Conservation (phyloP, 78 protist species). For the Isochrysis galbana region DNA sequence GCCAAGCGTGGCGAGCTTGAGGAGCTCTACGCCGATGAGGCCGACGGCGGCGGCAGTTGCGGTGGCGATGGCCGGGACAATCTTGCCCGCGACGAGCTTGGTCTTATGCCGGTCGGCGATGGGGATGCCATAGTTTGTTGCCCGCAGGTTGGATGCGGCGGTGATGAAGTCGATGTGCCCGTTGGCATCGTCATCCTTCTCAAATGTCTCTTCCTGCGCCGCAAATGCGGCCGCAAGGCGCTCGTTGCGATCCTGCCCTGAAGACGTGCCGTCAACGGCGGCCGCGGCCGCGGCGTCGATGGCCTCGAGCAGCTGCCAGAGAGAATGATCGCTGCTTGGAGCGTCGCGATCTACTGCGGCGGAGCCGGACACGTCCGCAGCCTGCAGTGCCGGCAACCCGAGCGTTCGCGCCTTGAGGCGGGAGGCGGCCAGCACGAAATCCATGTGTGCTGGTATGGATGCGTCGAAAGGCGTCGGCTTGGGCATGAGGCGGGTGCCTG, state of each 20-base stretch:
- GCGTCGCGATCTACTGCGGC: neutral
- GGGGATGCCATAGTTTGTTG: constrained; percentile 68
- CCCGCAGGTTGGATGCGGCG: constrained; percentile 71
- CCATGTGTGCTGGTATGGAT: constrained; percentile 5
- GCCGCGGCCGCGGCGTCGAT: neutral
- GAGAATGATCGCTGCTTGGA: neutral
- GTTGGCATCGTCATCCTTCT: constrained; percentile 54
- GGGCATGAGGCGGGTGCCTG: constrained; percentile 88
- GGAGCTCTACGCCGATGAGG: neutral
- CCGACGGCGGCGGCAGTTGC: neutral
- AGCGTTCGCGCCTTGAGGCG: neutral
- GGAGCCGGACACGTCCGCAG: no score
- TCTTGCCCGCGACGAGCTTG: constrained; percentile 52
- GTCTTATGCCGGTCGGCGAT: constrained; percentile 28
- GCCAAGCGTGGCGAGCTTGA: neutral
- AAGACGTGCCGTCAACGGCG: neutral
- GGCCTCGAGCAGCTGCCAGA: neutral
- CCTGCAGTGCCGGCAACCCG: neutral
- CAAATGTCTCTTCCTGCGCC: constrained; percentile 3
- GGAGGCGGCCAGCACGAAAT: constrained; percentile 28
- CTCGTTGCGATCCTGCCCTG: no score
- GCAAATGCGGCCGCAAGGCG: neutral
- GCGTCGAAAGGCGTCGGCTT: constrained; percentile 71
- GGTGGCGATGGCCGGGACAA: constrained; percentile 22
- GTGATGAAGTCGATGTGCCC: constrained; percentile 68